A percentile compares a stretch with the other conserved stretches of the same genome.
Conservation (phyloP, 75 land plant genomes). For the Pinus albicaulis region DNA sequence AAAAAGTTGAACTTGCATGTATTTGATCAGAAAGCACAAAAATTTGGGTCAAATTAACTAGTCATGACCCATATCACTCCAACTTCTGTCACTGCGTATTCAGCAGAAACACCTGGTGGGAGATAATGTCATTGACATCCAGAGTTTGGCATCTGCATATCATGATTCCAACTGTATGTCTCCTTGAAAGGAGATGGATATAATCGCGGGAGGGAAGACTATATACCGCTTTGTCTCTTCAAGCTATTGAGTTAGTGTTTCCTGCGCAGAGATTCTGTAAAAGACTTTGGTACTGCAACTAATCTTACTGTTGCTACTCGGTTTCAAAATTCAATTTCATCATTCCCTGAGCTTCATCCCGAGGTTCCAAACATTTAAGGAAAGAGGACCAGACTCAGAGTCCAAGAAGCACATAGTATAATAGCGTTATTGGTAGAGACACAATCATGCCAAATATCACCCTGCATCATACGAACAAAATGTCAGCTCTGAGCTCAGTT, state of each 20-base stretch:
- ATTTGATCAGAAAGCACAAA: background rate
- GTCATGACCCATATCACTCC: background rate
- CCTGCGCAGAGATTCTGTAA: background rate
- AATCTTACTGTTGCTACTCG: too few relatives aligned
- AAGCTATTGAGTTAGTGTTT: background rate
- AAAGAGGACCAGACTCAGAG: constrained; percentile 6
- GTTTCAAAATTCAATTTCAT: too few relatives aligned
- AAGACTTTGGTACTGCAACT: background rate
- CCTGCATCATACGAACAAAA: constrained; percentile 32
- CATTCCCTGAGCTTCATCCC: background rate
- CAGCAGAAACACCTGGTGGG: background rate
- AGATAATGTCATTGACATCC: too few relatives aligned
- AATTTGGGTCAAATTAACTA: background rate
- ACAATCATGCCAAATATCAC: constrained; percentile 84
- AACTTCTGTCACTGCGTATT: background rate
- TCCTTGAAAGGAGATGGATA: constrained; percentile 2
- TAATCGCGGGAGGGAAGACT: background rate
- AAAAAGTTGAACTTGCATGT: too few relatives aligned
- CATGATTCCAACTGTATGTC: background rate
- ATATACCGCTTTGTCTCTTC: background rate
- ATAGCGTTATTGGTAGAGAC: constrained; percentile 68
- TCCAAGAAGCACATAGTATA: constrained; percentile 72
- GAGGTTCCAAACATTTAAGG: background rate
- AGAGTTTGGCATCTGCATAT: background rate
- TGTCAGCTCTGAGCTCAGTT: too few relatives aligned